Conservation (phyloP, 2,329 filamentous ascomycete genomes). For the Fonsecaea nubica region DNA sequence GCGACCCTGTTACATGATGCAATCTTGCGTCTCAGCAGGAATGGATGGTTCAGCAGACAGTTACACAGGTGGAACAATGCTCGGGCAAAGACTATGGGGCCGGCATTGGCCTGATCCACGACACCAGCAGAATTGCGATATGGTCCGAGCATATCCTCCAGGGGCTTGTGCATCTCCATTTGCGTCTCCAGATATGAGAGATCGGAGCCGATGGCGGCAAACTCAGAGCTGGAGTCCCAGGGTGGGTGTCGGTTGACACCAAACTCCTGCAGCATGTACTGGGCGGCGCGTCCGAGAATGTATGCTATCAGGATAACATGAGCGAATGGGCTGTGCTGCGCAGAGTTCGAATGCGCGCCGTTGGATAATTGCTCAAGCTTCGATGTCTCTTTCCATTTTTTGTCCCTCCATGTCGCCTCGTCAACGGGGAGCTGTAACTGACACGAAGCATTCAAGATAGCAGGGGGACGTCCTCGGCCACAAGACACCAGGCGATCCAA, state of each 20-base stretch:
- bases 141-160: slow-evolving; percentile 2
- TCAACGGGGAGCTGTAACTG: slow-evolving; percentile 34
- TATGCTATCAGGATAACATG: slow-evolving; percentile 29
- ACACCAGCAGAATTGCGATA: slow-evolving; percentile 9
- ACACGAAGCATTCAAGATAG: slow-evolving; percentile 30
- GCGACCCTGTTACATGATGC: slow-evolving; percentile 40
- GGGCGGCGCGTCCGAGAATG: slow-evolving; percentile 24
- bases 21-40: slow-evolving; percentile 43
- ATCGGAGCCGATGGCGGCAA: slow-evolving; percentile 26
- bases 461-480: slow-evolving; percentile 31
- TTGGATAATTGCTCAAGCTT: slow-evolving; percentile 20
- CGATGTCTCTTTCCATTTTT: slow-evolving; percentile 13
- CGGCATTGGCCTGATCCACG: slow-evolving; percentile 39
- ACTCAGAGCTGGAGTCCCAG: slow-evolving; percentile 22
- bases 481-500: slow-evolving; percentile 44
- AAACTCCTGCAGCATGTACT: slow-evolving; percentile 28
- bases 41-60: slow-evolving; percentile 48
- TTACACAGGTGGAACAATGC: slow-evolving; percentile 47
- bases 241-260: slow-evolving; percentile 11
- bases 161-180: slow-evolving; percentile 11
- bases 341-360: neutral
- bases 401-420: slow-evolving; percentile 22
- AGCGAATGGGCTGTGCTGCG: slow-evolving; percentile 18
- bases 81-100: slow-evolving; percentile 44
- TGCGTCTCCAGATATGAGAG: slow-evolving; percentile 23